Conservation (phyloP, 257 asterid species). For the Solanum bulbocastanum region DNA sequence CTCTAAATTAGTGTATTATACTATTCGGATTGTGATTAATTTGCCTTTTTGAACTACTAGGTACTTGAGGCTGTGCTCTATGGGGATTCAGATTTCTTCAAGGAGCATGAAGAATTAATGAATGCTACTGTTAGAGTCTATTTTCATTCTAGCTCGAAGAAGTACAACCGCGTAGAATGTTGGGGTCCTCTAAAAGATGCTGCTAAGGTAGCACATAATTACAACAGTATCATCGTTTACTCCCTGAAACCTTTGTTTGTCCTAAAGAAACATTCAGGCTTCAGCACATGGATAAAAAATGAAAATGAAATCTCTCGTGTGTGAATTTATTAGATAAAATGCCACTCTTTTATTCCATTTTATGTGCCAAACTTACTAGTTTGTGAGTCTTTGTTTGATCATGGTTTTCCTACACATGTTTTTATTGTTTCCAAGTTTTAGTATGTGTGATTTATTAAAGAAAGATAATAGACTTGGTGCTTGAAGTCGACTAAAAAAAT, state of each 20-base stretch:
- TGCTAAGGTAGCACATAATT: constrained; percentile 35
- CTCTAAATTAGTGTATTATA: not conserved
- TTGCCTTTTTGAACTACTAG: constrained; percentile 14
- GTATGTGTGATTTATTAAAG: not conserved
- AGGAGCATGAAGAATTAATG: constrained; percentile 52
- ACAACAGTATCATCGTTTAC: not conserved
- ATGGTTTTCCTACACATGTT: not conserved
- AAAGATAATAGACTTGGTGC: not conserved
- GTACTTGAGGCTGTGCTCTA: constrained; percentile 78
- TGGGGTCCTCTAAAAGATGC: constrained; percentile 93
- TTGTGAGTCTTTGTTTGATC: not conserved
- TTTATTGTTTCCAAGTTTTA: not conserved
- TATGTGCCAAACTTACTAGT: not conserved
- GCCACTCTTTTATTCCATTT: not conserved
- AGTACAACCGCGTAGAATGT: constrained; percentile 69
- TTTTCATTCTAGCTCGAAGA: constrained; percentile 78
- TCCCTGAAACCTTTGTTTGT: not conserved
- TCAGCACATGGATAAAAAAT: not conserved
- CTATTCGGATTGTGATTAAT: not conserved
- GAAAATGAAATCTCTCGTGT: not conserved
- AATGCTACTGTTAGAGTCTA: constrained; percentile 70
- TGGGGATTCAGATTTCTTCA: constrained; percentile 73
- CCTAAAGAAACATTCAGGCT: too few species aligned
- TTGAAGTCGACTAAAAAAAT: not conserved
- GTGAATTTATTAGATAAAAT: not conserved